Evolutionary conservation across 768 basidiomycete genomes (phyloP), one percentile per base, ranked within the genome.

Genomic region (Candolleomyces aberdarensis): DNA sequence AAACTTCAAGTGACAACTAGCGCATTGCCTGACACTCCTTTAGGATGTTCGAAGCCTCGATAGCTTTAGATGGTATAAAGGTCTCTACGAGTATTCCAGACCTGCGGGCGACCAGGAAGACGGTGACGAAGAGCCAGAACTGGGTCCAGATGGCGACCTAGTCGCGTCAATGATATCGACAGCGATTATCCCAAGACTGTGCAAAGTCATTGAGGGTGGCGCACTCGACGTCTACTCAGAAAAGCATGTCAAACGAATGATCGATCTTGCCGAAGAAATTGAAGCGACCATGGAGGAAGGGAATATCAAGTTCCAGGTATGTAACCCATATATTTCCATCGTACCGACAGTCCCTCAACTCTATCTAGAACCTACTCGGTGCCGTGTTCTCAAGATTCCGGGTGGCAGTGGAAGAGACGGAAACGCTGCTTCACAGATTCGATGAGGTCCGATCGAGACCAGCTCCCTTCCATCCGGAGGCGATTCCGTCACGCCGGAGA

Each of bases 141-240:
- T 92, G 20, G 90, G 92, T 1, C 85, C 91, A 0, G 93, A 94
- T 62, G 94, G 91, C 9, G 94, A 97, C 68, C 77, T 97, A 22
- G 89, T 94, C 39, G 85, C 91, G 13, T 86, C 90, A 0, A 94
- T 96, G 87, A 82, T 96, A 17, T 86, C 90, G n/a, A 91, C 91
- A 0, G 86, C 87, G 0, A 78, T 96, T 47, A 84, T 90, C 41
- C 93, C 95, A 9, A 79, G 87, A 52, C 68, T 97, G 9, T 83
- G 82, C 68, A 90, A 85, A 65, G 69, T 91, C 22, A 69, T 97
- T n/a, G 85, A 88, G 59, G 80, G 80, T n/a, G 94, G 95, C 26
- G 89, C 83, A 5, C 77, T 95, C 57, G 90, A 97, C 70, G 86
- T 90, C 1, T 94, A 92, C 72, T 96, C 94, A 2, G 76, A 79